A percentile compares a stretch with the other conserved stretches of the same genome.
Evolutionary conservation across 202 grass and related monocot genomes (phyloP).

Genomic region (Brachypodium distachyon): DNA sequence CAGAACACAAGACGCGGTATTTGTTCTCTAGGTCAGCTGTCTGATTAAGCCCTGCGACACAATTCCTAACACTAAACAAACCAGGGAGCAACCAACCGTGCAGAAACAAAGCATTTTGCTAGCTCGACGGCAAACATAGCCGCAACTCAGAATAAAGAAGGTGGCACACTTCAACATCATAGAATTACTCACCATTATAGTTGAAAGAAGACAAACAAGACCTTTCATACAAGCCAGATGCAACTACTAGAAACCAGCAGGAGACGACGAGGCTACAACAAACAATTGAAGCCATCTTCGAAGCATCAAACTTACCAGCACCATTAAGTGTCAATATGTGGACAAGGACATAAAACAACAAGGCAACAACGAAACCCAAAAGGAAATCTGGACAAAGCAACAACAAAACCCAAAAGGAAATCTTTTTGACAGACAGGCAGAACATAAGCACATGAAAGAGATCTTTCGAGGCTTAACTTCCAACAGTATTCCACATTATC

Average conservation of each 20-base stretch:
- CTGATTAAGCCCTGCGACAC: constrained; percentile 1
- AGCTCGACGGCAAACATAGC: not conserved
- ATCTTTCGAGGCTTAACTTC: constrained; percentile 11
- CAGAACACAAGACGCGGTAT: not conserved
- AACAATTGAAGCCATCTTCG: too few relatives aligned
- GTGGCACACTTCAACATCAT: not conserved
- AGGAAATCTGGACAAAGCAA: too few relatives aligned
- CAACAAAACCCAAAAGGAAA: too few relatives aligned
- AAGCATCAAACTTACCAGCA: too few relatives aligned
- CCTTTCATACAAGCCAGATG: too few relatives aligned
- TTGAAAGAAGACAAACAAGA: not conserved
- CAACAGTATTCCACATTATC: constrained; percentile 18
- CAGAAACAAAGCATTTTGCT: not conserved
- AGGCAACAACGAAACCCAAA: too few relatives aligned
- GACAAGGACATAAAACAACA: too few relatives aligned
- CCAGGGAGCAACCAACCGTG: not conserved
- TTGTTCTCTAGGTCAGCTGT: constrained; percentile 15
- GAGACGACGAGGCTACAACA: too few relatives aligned
- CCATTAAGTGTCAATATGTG: too few relatives aligned
- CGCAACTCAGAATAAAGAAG: not conserved
- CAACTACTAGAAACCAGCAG: too few relatives aligned
- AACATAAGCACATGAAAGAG: too few relatives aligned
- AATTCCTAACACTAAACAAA: not conserved
- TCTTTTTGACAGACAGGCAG: too few relatives aligned
- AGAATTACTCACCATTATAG: not conserved